phyloP scores from a whole-genome alignment of 495 filamentous ascomycete genomes.

The Clohesyomyces aquaticus region DNA sequence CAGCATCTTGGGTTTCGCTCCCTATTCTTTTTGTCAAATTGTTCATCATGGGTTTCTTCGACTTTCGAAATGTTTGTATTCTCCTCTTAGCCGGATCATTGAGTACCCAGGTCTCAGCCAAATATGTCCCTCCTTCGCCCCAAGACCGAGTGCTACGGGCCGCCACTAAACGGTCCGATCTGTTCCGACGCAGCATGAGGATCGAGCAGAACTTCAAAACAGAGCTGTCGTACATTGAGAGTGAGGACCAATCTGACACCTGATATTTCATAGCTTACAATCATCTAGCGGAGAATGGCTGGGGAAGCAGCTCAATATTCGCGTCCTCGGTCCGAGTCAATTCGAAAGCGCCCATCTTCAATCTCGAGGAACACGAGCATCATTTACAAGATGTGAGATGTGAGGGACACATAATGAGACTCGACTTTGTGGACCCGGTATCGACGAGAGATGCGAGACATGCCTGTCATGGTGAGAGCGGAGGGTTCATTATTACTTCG shows the following conservation, averaged over 20 bases:
- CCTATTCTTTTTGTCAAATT: not conserved
- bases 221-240: slow-evolving; percentile 26
- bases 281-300: slow-evolving; percentile 27
- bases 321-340: slow-evolving; percentile 26
- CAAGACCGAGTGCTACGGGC: slow-evolving; percentile 24
- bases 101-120: slow-evolving; percentile 4
- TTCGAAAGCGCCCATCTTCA: slow-evolving; percentile 29
- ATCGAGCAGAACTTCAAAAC: slow-evolving; percentile 25
- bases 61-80: slow-evolving; percentile 13
- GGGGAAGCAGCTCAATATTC: slow-evolving; percentile 17
- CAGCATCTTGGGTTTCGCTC: not conserved
- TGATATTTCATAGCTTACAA: not conserved
- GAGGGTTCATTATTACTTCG: slow-evolving; percentile 32
- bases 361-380: slow-evolving; percentile 36
- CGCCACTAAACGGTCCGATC: slow-evolving; percentile 23
- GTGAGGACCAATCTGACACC: slow-evolving; percentile 5
- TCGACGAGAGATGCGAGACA: slow-evolving; percentile 21
- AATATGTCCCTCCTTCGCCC: not conserved
- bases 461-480: slow-evolving; percentile 25
- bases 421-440: slow-evolving; percentile 22
- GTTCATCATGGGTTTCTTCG: slow-evolving; percentile 32
- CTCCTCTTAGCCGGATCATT: slow-evolving; percentile 14
- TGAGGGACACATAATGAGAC: slow-evolving; percentile 16
- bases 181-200: slow-evolving; percentile 23
- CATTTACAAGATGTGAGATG: slow-evolving; percentile 32